phyloP scores from a whole-genome alignment of 345 rosid genomes.

The Camelina neglecta region DNA sequence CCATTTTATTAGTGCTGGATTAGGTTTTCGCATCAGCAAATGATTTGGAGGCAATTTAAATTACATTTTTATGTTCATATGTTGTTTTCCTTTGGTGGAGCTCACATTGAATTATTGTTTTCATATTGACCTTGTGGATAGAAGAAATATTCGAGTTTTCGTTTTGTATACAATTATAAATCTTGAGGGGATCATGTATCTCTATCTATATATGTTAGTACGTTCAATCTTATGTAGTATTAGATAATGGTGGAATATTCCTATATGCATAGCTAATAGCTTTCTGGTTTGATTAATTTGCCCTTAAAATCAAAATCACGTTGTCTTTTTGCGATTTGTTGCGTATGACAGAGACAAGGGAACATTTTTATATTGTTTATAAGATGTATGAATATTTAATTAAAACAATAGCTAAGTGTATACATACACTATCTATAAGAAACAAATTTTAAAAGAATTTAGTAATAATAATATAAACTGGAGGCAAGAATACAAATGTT shows the following conservation, averaged over 20 bases:
- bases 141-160: background rate
- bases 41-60: constrained; percentile 12
- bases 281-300: background rate
- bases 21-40: constrained; percentile 43
- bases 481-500: constrained; percentile 21
- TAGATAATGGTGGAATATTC: constrained; percentile 26
- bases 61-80: constrained; percentile 1
- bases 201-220: background rate
- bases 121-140: background rate
- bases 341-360: constrained; percentile 35
- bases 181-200: background rate
- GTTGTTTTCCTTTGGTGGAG: constrained; percentile 24
- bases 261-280: constrained; percentile 7
- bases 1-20: constrained; percentile 33
- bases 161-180: background rate
- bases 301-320: background rate
- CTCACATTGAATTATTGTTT: constrained; percentile 26
- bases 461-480: background rate
- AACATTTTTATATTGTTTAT: constrained; percentile 7
- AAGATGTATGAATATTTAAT: background rate
- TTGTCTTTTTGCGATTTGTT: constrained; percentile 27
- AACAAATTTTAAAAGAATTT: background rate
- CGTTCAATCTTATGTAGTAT: background rate
- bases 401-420: constrained; percentile 1
- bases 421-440: background rate